Conservation (phyloP, 2,329 filamentous ascomycete species). For the Periconia sp. region DNA sequence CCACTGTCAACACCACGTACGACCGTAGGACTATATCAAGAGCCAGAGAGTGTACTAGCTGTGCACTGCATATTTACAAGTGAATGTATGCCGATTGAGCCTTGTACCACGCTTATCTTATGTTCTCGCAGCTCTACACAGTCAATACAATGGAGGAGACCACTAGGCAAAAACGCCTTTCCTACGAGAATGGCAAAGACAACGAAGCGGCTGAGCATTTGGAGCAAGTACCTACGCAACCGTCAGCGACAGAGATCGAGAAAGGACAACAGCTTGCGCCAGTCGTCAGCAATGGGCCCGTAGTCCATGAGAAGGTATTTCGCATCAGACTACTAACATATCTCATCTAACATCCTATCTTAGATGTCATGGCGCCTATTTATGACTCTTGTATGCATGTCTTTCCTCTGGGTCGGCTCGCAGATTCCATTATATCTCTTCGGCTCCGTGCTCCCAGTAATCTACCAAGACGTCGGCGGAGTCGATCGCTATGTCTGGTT, state of each 20-base stretch:
- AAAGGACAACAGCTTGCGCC: constrained; percentile 18
- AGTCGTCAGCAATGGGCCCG: constrained; percentile 19
- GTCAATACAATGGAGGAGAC: constrained; percentile 7
- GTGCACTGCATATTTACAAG: too few species aligned
- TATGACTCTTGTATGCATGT: constrained; percentile 64
- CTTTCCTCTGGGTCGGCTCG: constrained; percentile 66
- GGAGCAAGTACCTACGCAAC: constrained; percentile 21
- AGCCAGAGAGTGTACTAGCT: too few species aligned
- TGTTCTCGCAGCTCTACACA: constrained; percentile 5
- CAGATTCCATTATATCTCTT: constrained; percentile 62
- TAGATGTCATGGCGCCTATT: constrained; percentile 57
- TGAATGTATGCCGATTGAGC: too few species aligned
- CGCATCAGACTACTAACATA: too few species aligned
- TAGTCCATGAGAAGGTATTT: constrained; percentile 35
- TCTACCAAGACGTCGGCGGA: constrained; percentile 67
- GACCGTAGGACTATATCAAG: too few species aligned
- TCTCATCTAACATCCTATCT: too few species aligned
- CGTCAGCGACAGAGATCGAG: constrained; percentile 26
- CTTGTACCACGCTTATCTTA: too few species aligned
- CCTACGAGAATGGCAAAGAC: not conserved
- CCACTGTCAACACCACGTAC: too few species aligned
- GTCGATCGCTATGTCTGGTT: constrained; percentile 66
- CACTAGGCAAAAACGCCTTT: not conserved
- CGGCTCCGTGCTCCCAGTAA: constrained; percentile 52
- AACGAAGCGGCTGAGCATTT: constrained; percentile 19